Base-by-base conservation (phyloP, 2,329 filamentous ascomycete species). In the Plectosphaerella sp. region DNA sequence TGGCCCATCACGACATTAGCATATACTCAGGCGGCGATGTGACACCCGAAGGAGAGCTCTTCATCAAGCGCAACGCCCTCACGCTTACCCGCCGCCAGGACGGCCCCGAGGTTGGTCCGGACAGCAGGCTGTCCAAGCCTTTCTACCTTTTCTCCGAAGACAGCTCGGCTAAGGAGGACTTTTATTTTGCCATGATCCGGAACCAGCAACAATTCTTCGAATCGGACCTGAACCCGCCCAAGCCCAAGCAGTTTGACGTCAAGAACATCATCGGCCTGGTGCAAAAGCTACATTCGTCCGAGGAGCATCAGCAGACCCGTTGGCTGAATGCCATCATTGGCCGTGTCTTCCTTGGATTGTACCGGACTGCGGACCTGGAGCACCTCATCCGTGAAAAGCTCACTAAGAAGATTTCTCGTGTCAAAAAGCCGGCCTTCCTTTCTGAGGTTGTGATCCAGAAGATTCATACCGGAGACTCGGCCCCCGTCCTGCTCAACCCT, bases 121-220 rank as follows among this genome's bases (percentile, higher is more conserved):
- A 86, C 57, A 73, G 68, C 37, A 76, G 75, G 35, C 64, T 80
- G 3, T 86, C 89, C 7, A 92, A 89, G 59, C 91, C 94, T 0
- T 97, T 97, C 71, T 97, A 86, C 64, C 76, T 99, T 5, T 99
- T 97, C 69, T 95, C 90, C 0, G 91, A 97, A 59, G 96, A 95
- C 63, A 90, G 90, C 66, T 96, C 92, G 0, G 91, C 94, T 46
- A 99, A 99, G 68, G 94, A 99, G 69, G 94, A 99, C 66, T 97
- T 99, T 70, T 99, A 99, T 68, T 93, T 96, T 69, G 89, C 93
- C 12, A 76, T 99, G 60, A 76, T 99, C 39, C 85, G 86, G 61
- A 95, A 92, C 57, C 89, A 96, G 65, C 86, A 91, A 59, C 84
- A 87, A 61, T 80, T 81, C 15, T 77, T 83, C 52, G 77, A 78